These are phyloP conservation scores for Phytophthora nicotianae DNA, from an alignment of 352 stramenopile genomes.

Conservation along the genomic window DNA sequence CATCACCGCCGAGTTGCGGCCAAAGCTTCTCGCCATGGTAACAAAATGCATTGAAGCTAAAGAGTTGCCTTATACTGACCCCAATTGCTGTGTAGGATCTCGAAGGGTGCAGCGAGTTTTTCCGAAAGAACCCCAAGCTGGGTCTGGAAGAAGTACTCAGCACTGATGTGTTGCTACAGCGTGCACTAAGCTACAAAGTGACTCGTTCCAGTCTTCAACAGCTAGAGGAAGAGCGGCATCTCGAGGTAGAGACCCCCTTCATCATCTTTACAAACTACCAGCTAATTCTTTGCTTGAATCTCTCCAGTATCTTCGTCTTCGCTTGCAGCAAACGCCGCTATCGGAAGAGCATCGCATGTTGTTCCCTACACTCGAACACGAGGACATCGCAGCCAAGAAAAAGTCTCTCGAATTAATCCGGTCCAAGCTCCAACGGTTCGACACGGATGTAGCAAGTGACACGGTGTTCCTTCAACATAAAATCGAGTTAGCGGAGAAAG, in stretches of 20 bases:
- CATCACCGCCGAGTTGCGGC: slow-evolving; percentile 60
- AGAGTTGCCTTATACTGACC: not conserved
- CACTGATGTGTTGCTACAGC: slow-evolving; percentile 45
- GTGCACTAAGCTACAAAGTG: slow-evolving; percentile 68
- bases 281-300: slow-evolving; percentile 1
- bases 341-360: slow-evolving; percentile 68
- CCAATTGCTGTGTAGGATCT: slow-evolving; percentile 51
- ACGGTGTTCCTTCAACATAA: slow-evolving; percentile 73
- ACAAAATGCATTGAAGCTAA: not conserved
- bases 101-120: slow-evolving; percentile 75
- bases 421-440: slow-evolving; percentile 60
- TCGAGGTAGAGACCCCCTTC: slow-evolving; percentile 46
- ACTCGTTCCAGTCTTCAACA: slow-evolving; percentile 57
- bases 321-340: slow-evolving; percentile 62
- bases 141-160: slow-evolving; percentile 45
- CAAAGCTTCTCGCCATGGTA: slow-evolving; percentile 66
- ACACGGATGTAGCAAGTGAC: slow-evolving; percentile 73
- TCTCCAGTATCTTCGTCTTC: slow-evolving; percentile 73
- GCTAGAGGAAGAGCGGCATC: slow-evolving; percentile 72
- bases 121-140: slow-evolving; percentile 65
- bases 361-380: slow-evolving; percentile 68
- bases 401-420: slow-evolving; percentile 66
- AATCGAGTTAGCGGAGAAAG: slow-evolving; percentile 73
- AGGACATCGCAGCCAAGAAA: slow-evolving; percentile 39
- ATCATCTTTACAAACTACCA: not conserved